Evolutionary conservation across 495 filamentous ascomycete genomes (phyloP), one percentile per base, ranked within the genome.

Genomic region (Elaphomyces granulatus): DNA sequence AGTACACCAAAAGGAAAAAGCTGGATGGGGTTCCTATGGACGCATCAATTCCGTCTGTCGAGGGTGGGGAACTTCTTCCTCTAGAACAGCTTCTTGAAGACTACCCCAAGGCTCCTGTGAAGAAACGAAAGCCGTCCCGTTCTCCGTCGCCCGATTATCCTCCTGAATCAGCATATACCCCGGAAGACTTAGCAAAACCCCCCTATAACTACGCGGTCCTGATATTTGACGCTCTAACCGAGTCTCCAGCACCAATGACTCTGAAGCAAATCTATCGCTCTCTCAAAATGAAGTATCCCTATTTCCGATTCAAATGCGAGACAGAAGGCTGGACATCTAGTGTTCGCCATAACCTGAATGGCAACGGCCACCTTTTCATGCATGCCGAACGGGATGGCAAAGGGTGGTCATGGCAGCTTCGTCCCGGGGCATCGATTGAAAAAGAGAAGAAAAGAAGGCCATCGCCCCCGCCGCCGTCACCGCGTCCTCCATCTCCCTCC

Each of bases 271-370:
- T 98, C 31, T 98, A 98, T 56, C 79, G 82, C 46, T 75, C 81
- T 18, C 82, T 98, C 44, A 80, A 84, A 59, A 63, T 78, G 50
- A 83, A 81, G 49, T 94, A 92, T 50, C 92, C 90, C 0, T 94
- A 75, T 58, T 98, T 83, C 59, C 83, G 82, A 44, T 83, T 95
- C 58, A 74, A 74, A 40, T 77, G 77, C 20, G 60, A 67, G 47
- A 88, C 85, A 4, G 81, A 78, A 46, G 90, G 90, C 10, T 98
- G 90, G 90, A 88, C 95, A 52, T 94, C 87, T 46, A 94, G 86
- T 61, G 86, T 98, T 15, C 80, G 90, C 3, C 90, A 98, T 58
- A 98, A 98, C 44, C 70, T 98, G 18, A 82, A 85, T 23, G 86
- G 90, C 40, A 83, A 93, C 51, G 71, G 78, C 36, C 64, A 68